phyloP scores from a whole-genome alignment of 805 yeast species.

The Teunomyces gatunensis region DNA sequence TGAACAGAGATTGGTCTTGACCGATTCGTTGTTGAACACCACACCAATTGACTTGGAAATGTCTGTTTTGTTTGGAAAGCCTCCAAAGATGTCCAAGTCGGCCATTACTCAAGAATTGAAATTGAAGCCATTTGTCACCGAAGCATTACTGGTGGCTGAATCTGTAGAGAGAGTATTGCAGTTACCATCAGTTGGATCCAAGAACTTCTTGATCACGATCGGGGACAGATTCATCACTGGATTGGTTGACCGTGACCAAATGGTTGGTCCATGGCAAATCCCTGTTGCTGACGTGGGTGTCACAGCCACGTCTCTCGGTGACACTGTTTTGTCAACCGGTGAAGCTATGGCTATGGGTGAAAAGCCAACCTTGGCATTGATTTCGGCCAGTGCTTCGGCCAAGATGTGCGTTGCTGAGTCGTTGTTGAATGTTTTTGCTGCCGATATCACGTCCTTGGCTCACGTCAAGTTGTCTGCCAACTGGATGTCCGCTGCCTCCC shows the following conservation, averaged over 20 bases:
- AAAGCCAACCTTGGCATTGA: slow-evolving; percentile 85
- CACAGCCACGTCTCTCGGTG: slow-evolving; percentile 86
- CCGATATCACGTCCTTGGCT: slow-evolving; percentile 74
- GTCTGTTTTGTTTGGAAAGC: slow-evolving; percentile 93
- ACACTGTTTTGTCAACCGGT: slow-evolving; percentile 70
- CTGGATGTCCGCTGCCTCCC: slow-evolving; percentile 99
- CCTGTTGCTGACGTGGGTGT: slow-evolving; percentile 99
- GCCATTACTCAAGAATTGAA: slow-evolving; percentile 62
- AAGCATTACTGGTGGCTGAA: slow-evolving; percentile 46
- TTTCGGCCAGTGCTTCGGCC: slow-evolving; percentile 87
- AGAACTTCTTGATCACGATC: slow-evolving; percentile 91
- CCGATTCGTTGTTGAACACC: slow-evolving; percentile 71
- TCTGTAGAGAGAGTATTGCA: slow-evolving; percentile 80
- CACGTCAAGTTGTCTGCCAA: slow-evolving; percentile 88
- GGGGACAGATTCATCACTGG: slow-evolving; percentile 99
- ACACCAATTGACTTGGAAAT: slow-evolving; percentile 95
- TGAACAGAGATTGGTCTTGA: slow-evolving; percentile 77
- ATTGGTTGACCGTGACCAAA: slow-evolving; percentile 92
- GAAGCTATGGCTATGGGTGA: slow-evolving; percentile 98
- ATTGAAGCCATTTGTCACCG: slow-evolving; percentile 40
- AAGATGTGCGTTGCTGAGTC: slow-evolving; percentile 96
- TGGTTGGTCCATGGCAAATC: slow-evolving; percentile 99
- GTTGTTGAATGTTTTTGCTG: slow-evolving; percentile 81
- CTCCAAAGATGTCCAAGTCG: slow-evolving; percentile 88
- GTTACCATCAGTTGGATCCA: slow-evolving; percentile 93